Base-by-base conservation (phyloP, 1,139 yeast species). In the Lodderomyces theae region DNA sequence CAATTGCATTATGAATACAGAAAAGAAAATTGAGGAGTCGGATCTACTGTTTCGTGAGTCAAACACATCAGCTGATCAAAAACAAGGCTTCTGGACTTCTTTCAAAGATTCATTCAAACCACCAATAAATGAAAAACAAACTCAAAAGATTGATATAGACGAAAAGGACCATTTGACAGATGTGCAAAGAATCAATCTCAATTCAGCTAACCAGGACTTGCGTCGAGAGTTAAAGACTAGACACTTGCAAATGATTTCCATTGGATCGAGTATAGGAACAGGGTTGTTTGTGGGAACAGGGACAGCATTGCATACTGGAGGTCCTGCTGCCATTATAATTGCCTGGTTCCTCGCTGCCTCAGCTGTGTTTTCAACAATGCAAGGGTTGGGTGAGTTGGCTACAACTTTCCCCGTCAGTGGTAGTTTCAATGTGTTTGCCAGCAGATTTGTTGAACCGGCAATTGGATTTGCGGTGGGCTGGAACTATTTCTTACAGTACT, bases 241-340 rank as follows among this genome's bases (percentile, higher is more conserved):
- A 41, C 86, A 79, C 50, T 61, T 80, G 38, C 83, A 79, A 54
- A 71, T 80, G 75, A 78, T 81, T 45, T 80, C 85, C 31, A 70
- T 81, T 39, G 86, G 86, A 38, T 83, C 85, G 34, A 72, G 81
- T 44, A 74, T 81, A 28, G 87, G 87, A 49, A 69, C 87, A 1
- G 88, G 88, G 32, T 63, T 82, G 47, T 78, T 88, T 42, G 94
- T 62, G 30, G 65, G 64, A 10, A 55, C 60, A 34, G 66, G 66
- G 12, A 49, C 55, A 18, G 72, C 72, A 18, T 60, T 82, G 37
- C 56, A 63, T 32, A 62, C 64, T 26, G 83, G 84, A 39, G 89
- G 90, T 11, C 87, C 89, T 3, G 86, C 80, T 4, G 82, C 82
- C 39, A 66, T 82, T 41, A 55, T 83, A 16, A 71, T 79, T 40